phyloP scores from a whole-genome alignment of 257 asterid genomes.

The Penstemon eatonii region DNA sequence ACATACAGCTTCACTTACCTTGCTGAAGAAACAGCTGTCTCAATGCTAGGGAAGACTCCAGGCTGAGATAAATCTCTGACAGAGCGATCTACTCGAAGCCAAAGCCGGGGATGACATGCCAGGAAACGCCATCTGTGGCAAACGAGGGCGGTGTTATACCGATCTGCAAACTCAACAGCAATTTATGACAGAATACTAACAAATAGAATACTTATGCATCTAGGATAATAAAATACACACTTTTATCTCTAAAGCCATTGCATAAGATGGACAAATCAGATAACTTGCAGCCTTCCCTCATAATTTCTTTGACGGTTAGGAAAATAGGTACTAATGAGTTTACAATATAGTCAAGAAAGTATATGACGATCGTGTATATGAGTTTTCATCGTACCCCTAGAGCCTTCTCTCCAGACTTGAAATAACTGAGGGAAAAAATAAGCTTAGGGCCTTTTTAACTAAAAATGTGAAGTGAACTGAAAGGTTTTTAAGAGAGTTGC shows the following conservation, averaged over 20 bases:
- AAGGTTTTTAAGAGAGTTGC: too few species aligned
- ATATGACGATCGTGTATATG: not conserved
- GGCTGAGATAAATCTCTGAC: conserved; percentile 60
- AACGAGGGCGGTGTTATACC: conserved; percentile 99
- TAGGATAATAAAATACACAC: conserved; percentile 17
- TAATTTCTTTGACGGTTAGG: not conserved
- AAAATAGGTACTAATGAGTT: not conserved
- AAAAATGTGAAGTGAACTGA: too few species aligned
- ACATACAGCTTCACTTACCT: conserved; percentile 52
- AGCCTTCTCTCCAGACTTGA: too few species aligned
- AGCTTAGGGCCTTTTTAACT: too few species aligned
- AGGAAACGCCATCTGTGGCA: conserved; percentile 99
- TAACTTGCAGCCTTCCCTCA: not conserved
- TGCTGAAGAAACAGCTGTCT: conserved; percentile 81
- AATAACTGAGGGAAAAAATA: too few species aligned
- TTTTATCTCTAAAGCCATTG: not conserved
- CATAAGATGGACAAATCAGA: conserved; percentile 5
- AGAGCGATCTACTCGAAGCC: conserved; percentile 93
- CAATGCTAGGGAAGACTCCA: conserved; percentile 84
- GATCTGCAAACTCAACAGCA: conserved; percentile 93
- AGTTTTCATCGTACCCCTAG: not conserved
- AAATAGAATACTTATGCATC: conserved; percentile 22
- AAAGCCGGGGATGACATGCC: conserved; percentile 94
- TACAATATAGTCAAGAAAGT: not conserved
- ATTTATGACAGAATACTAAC: conserved; percentile 44